These are phyloP conservation scores for Xylaria palmicola DNA, from an alignment of 495 filamentous ascomycete genomes.

Conservation along the genomic window DNA sequence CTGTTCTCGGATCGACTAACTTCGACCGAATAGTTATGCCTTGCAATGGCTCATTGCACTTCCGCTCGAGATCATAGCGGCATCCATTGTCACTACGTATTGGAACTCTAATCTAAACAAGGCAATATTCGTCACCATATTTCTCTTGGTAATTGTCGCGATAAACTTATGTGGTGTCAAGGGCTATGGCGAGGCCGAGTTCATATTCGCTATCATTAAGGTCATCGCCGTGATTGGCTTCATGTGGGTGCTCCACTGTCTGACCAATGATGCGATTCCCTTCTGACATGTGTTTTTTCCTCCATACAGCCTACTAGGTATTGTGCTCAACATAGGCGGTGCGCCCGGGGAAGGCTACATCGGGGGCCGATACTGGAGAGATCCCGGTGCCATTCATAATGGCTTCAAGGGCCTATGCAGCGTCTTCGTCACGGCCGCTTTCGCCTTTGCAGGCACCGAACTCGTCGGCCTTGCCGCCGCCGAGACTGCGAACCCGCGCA, in stretches of 20 bases:
- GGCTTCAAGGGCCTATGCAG: slow-evolving; percentile 94
- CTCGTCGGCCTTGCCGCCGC: slow-evolving; percentile 90
- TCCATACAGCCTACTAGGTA: slow-evolving; percentile 63
- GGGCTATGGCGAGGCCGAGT: slow-evolving; percentile 90
- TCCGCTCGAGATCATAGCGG: slow-evolving; percentile 88
- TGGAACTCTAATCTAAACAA: slow-evolving; percentile 70
- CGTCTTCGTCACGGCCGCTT: slow-evolving; percentile 90
- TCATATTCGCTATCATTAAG: slow-evolving; percentile 84
- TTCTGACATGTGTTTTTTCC: neutral
- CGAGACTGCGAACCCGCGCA: slow-evolving; percentile 83
- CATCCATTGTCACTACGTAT: slow-evolving; percentile 82
- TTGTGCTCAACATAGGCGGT: slow-evolving; percentile 78
- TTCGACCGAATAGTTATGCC: slow-evolving; percentile 61
- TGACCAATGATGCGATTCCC: neutral
- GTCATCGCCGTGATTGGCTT: slow-evolving; percentile 83
- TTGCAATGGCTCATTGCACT: slow-evolving; percentile 90
- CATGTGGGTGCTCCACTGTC: slow-evolving; percentile 58
- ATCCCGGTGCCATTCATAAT: slow-evolving; percentile 85
- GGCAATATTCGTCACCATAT: slow-evolving; percentile 83
- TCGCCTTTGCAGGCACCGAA: slow-evolving; percentile 90
- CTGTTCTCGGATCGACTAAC: neutral
- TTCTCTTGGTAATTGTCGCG: slow-evolving; percentile 66
- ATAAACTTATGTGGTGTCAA: slow-evolving; percentile 89
- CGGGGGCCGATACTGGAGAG: slow-evolving; percentile 77
- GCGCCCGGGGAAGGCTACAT: slow-evolving; percentile 74